Evolutionary conservation across 805 yeast genomes (phyloP).

Genomic region (Ogataea parapolymorpha): DNA sequence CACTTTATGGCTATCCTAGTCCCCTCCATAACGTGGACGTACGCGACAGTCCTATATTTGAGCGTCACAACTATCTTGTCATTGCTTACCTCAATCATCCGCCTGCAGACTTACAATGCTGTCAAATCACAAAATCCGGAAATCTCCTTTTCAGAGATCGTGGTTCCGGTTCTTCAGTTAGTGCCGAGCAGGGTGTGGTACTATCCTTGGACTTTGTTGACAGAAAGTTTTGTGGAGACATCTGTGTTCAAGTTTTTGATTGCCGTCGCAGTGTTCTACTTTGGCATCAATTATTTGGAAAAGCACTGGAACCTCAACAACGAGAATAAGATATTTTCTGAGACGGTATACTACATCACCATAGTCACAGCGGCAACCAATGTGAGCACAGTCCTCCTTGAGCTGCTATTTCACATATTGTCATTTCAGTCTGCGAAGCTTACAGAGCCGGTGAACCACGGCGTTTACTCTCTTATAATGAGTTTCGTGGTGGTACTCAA

Average conservation of each 20-base stretch:
- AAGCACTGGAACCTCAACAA: constrained; percentile 41
- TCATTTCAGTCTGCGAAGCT: constrained; percentile 39
- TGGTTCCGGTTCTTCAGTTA: constrained; percentile 54
- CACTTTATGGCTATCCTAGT: background rate
- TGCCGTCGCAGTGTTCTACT: constrained; percentile 36
- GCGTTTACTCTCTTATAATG: constrained; percentile 45
- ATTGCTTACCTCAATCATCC: constrained; percentile 38
- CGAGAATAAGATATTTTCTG: constrained; percentile 27
- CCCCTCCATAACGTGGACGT: constrained; percentile 33
- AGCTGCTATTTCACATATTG: constrained; percentile 25
- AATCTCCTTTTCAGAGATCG: constrained; percentile 38
- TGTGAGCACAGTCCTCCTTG: constrained; percentile 43
- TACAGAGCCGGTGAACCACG: constrained; percentile 49
- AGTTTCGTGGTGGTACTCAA: constrained; percentile 56
- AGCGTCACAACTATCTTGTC: constrained; percentile 40
- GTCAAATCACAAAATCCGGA: constrained; percentile 21
- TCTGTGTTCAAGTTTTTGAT: constrained; percentile 43
- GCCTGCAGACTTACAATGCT: constrained; percentile 35
- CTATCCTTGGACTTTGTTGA: constrained; percentile 62
- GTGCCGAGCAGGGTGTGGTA: constrained; percentile 54
- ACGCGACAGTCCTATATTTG: constrained; percentile 45
- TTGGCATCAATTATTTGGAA: constrained; percentile 46
- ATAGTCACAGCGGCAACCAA: constrained; percentile 59
- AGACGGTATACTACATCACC: constrained; percentile 48
- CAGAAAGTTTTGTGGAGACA: constrained; percentile 64